Base-by-base conservation (phyloP, 2,329 filamentous ascomycete genomes). In the Lecanosticta acicola region DNA sequence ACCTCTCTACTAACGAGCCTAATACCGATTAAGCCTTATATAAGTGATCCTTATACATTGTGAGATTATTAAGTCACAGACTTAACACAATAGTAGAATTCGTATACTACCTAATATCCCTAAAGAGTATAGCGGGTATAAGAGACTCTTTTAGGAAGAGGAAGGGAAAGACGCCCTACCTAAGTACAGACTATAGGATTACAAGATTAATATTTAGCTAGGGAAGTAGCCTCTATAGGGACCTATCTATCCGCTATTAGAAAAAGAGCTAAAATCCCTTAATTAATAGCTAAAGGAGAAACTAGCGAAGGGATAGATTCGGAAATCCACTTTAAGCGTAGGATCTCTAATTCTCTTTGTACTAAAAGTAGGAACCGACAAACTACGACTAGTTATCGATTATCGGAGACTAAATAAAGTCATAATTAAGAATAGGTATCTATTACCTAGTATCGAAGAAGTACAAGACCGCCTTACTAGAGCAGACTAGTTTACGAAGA, bases 391-490 rank as follows among this genome's bases (percentile, higher is more conserved):
- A 39, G 57, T 49, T 41, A 26, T 58, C 9, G 40, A 62, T 39
- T 62, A 61, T 39, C 21, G 42, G 33, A 32, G 21, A 17, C 21
- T 60, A 18, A 63, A 63, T 40, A 41, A 55, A 3, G 52, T 58
- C 7, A 64, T 43, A 9, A 51, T 56, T 20, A 60, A 61, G 38
- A 59, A 61, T 50, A 20, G 41, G 17, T 59, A 60, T 40, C 45
- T 32, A 9, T 37, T 64, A 50, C 50, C 33, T 1, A 43, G 55
- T 18, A 61, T 61, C 33, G 18, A 42, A 41, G 39, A 60, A 41
- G 46, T 41, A 24, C 32, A 46, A n/a, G 41, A 59, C 45, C 32
- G 46, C 32, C 32, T 61, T 20, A 38, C 26, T 20, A 43, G 37
- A 46, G 43, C 42, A 5, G 11, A 48, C 14, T 46, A 21, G 33